Base-by-base conservation (phyloP, 179 eudicot species). In the Beta macrorhiza region DNA sequence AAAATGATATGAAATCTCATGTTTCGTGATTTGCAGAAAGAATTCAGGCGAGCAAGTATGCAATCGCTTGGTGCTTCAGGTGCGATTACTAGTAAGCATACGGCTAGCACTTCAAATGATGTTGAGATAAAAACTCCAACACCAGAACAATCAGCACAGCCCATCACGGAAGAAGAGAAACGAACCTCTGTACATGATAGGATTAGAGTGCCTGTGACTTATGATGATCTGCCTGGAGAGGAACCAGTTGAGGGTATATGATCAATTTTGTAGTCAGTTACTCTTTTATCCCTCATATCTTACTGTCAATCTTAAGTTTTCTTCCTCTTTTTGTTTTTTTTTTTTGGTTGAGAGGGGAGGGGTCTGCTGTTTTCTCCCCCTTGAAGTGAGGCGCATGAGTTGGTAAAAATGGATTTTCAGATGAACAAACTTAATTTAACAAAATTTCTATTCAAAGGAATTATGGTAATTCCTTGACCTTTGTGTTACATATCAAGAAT, bases 1-100 rank as follows among this genome's bases (percentile, higher is more conserved):
- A 22, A 9, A 63, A 1, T 11, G 11, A 22, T 20, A 7, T 67
- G n/a, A 29, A 52, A 53, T 79, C 25, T 32, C 13, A 11, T 79
- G 19, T 56, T 72, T 44, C 3, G 61, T 19, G 58, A 47, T 55
- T 79, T 82, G 78, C 91, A 93, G 97, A 93, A 91, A 83, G 95
- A 91, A 82, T 90, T 91, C 75, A 90, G 75, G 82, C 88, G 81
- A 73, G 87, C 87, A 32, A 84, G 49, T 57, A 7, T 22, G 37
- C 75, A 9, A 20, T 32, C 75, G n/a, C 56, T 8, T 72, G 55
- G 55, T 72, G 75, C 75, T 22, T 72, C 58, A 8, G 58, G 75
- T 53, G 69, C 86, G 63, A 75, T 47, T 75, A 73, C 74, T 79
- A 14, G 13, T 72, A 49, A 72, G 49, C 63, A 45, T 0, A 29